Evolutionary conservation across 2,329 filamentous ascomycete genomes (phyloP), one percentile per base, ranked within the genome.

Genomic region (Colletotrichum australisinense): DNA sequence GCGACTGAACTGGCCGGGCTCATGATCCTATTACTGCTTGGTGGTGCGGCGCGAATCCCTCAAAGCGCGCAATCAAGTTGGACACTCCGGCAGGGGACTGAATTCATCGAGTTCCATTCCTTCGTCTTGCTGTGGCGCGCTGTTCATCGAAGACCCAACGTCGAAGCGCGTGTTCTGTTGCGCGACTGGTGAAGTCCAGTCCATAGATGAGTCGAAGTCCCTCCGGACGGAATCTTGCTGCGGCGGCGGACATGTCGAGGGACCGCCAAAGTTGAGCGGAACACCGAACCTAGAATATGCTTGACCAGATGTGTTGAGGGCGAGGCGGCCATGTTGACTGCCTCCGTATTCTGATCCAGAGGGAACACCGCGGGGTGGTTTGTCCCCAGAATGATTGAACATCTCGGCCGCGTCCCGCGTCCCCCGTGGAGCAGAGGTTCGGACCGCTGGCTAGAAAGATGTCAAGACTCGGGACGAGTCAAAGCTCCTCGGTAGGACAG

Each of bases 11-110:
- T 76, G 16, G 79, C 74, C 57, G 80, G 73, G 64, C 76, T 82
- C 60, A 77, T 75, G 67, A 77, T 75, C 28, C 72, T 73, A 59
- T 78, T 79, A 49, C 77, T 79, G 38, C 75, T 77, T 9, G 81
- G 81, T 67, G 83, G 78, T 7, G 80, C 52, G 80, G 82, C 52
- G 79, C 79, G 76, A 79, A 81, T 59, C 76, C 68, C 66, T 85
- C 83, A 76, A 85, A 85, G 63, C 84, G 83, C 62, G 83, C 82
- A 69, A 84, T 81, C 59, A 85, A 74, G 58, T 82, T 81, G 58
- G 82, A 80, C 63, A 84, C 83, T 52, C 81, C 79, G 42, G 78
- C 75, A 28, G 75, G 63, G 73, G 63, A 19, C 67, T 55, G 5
- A 76, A 26, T 22, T 75, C 73, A 16, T 76, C 74, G 30, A 74